These are phyloP conservation scores for Petasospora fabianii DNA, from an alignment of 1,139 yeast genomes.

Conservation along the genomic window DNA sequence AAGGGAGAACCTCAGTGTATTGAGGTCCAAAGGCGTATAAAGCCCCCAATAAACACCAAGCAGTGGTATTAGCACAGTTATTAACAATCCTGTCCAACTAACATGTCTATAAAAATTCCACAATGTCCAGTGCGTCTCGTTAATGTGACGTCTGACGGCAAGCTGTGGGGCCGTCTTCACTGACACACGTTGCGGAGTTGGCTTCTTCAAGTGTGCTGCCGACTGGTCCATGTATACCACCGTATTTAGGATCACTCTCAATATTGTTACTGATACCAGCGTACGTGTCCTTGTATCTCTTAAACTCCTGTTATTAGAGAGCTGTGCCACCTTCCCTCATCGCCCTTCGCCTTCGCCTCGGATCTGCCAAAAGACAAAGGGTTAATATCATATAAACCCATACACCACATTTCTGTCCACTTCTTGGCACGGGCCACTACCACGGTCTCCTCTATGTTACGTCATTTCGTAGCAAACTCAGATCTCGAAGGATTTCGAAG, in stretches of 20 bases:
- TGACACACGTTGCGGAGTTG: slow-evolving; percentile 1
- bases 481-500: not conserved
- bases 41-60: slow-evolving; percentile 17
- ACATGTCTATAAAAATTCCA: slow-evolving; percentile 35
- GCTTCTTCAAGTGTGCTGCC: slow-evolving; percentile 1
- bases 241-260: too few relatives aligned
- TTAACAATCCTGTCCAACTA: slow-evolving; percentile 32
- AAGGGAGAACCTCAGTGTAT: slow-evolving; percentile 44
- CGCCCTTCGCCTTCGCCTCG: too few relatives aligned
- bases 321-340: too few relatives aligned
- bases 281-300: too few relatives aligned
- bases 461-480: not conserved
- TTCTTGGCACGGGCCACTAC: too few relatives aligned
- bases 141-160: slow-evolving; percentile 13
- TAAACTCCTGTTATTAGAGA: too few relatives aligned
- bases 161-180: slow-evolving; percentile 10
- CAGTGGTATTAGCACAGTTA: slow-evolving; percentile 30
- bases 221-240: too few relatives aligned
- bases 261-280: too few relatives aligned
- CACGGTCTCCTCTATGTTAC: too few relatives aligned
- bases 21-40: slow-evolving; percentile 39
- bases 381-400: too few relatives aligned
- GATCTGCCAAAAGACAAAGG: too few relatives aligned
- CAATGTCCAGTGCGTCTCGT: slow-evolving; percentile 35
- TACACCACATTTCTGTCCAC: too few relatives aligned